A percentile compares a stretch with the other conserved stretches of the same genome.
phyloP scores from a whole-genome alignment of 495 filamentous ascomycete genomes.

The Penicillium salamii region DNA sequence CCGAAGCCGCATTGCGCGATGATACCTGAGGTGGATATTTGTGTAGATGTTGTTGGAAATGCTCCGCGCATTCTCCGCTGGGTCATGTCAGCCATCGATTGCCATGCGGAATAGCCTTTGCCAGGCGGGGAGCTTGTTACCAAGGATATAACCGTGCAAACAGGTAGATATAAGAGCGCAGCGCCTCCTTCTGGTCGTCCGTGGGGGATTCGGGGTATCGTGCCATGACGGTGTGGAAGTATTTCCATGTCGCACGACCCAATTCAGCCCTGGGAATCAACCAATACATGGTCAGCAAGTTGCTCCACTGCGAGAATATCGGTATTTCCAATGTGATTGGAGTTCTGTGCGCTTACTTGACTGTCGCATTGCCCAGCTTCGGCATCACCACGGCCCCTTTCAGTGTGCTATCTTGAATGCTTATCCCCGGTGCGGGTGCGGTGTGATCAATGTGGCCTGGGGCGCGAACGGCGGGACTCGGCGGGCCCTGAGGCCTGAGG shows the following conservation, averaged over 20 bases:
- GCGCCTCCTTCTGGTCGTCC: conserved; percentile 75
- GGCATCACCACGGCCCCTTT: conserved; percentile 82
- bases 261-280: conserved; percentile 77
- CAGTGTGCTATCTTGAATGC: conserved; percentile 46
- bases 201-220: conserved; percentile 87
- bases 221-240: conserved; percentile 93
- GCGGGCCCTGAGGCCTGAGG: conserved; percentile 38
- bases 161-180: conserved; percentile 81
- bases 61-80: conserved; percentile 88
- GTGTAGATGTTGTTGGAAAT: conserved; percentile 79
- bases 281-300: conserved; percentile 3
- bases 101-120: not conserved
- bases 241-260: conserved; percentile 84
- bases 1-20: conserved; percentile 76
- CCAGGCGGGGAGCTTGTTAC: conserved; percentile 31
- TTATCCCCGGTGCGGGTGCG: conserved; percentile 15
- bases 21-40: conserved; percentile 91
- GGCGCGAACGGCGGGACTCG: conserved; percentile 41
- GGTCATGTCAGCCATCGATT: conserved; percentile 15
- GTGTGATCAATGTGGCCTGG: conserved; percentile 41
- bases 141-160: conserved; percentile 92
- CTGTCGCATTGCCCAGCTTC: conserved; percentile 87
- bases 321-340: not conserved
- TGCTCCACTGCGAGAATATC: not conserved
- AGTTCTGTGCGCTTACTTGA: conserved; percentile 42